Base-by-base conservation (phyloP, 2,329 filamentous ascomycete species). In the Xylaria sp. region DNA sequence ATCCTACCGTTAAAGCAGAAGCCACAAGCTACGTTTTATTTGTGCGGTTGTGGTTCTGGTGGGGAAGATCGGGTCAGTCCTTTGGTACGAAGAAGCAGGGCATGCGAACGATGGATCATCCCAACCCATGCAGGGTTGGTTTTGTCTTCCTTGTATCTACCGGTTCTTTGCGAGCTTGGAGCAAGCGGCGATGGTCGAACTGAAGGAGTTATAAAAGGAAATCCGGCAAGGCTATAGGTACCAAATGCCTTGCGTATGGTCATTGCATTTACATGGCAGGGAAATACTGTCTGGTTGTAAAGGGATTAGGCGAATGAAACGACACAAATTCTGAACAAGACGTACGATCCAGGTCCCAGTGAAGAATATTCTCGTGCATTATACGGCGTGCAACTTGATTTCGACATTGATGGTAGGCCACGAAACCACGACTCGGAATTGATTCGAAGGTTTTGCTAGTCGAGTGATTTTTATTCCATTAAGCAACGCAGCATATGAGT, bases 1-100 rank as follows among this genome's bases (percentile, higher is more conserved):
- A 89, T 97, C 94, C 77, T 97, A 97, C 91, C 93, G 94, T 94
- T 97, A 95, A 93, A 72, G 65, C 56, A 20, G 36, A 63, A 63
- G 38, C 58, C 27, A 31, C 22, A 55, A 27, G 65, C 61, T 62
- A 45, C 44, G 60, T 63, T 67, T 47, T 69, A 65, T 63, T 68
- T 69, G 65, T 69, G 60, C 61, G 71, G 72, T 68, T 70, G 66
- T 66, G 67, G 51, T 61, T 69, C 55, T 65, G 66, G 69, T 62
- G 66, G 68, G 51, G 68, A 63, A 73, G 70, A 70, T 64, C 55
- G 47, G 66, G 73, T 77, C 77, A 75, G 77, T 77, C 75, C 53
- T 60, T 61, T 57, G 49, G 65, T 77, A 78, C 75, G 78, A 77
- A 68, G 72, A 77, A 64, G 66, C 72, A 77, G 56, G 57, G 66